Base-by-base conservation (phyloP, 2,329 filamentous ascomycete species). In the Beauveria medogensis region DNA sequence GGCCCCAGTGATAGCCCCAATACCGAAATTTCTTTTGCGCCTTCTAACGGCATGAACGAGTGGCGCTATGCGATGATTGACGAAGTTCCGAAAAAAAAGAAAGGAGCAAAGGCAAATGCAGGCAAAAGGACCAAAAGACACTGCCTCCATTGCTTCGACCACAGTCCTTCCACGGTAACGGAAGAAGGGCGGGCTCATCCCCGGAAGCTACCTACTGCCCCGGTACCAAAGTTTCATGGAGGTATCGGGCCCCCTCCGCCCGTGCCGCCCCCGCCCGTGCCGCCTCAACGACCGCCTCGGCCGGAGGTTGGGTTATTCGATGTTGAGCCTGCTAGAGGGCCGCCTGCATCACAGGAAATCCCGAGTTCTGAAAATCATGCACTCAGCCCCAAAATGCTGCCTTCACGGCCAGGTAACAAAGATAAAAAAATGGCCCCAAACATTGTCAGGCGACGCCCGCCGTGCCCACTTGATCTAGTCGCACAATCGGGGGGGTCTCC, bases 31-130 rank as follows among this genome's bases (percentile, higher is more conserved):
- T 69, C 71, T 0, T 74, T 74, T 58, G 67, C 69, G 24, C 57
- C 64, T 1, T 63, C 68, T 3, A 65, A 67, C 30, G 66, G 67
- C 37, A 69, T 70, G 64, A 68, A 72, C 55, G 70, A 73, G 30
- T 72, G 71, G 69, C 71, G 71, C 59, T 67, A 69, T 55, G 69
- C 71, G 7, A 66, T 74, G 37, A 69, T 73, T 37, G 70, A 74
- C 14, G 68, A 73, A 48, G 64, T 64, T 18, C 67, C 69, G 5
- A 46, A 63, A n/a, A 48, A 61, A 18, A 41, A 57, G 2, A 60
- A 56, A 10, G 62, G 65, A 22, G 64, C 63, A n/a, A 63, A 61
- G 20, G 46, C 54, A 5, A 30, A 20, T 5, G 12, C 20, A 6
- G 40, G 46, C n/a, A 57, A 59, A 28, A 66, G 60, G 16, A 20